Base-by-base conservation (phyloP, 2,329 filamentous ascomycete genomes). In the Epichloe gansuensis region DNA sequence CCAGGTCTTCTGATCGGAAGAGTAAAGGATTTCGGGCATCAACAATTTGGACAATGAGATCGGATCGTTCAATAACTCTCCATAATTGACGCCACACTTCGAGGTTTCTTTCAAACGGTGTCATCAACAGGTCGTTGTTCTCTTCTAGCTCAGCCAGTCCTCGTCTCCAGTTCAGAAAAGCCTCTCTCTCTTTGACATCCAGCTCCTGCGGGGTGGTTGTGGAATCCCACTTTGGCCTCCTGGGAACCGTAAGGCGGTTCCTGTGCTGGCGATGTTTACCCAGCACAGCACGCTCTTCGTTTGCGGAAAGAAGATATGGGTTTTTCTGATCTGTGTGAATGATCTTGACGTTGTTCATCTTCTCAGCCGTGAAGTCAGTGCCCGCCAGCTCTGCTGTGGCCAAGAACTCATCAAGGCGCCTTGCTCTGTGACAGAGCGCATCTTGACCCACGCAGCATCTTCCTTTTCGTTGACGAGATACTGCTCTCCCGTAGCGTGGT, bases 301-400 rank as follows among this genome's bases (percentile, higher is more conserved):
- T 79, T 0, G 86, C 82, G 0, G 89, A 91, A 17, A 98, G 76
- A 5, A 98, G 75, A 62, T 91, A 98, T 0, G 93, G 93, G 68
- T 98, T 98, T 73, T 86, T 88, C 72, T 96, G 91, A 68, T 96
- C 90, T 59, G 85, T 85, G 68, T 98, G 93, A 61, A 98, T 96
- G 66, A 98, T 96, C 75, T 96, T 96, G 71, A 97, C 87, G 65
- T 94, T 97, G 72, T 91, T 97, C 81, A 95, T 87, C 78, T 97
- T 97, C 75, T 97, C 91, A 31, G 93, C 94, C 1, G 91, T 97
- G 70, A 98, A 98, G 67, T 98, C 93, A 59, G 93, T 98, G 59
- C 90, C 91, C n/a, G 93, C 93, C 61, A 98, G 75, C 72, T 97
- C 91, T 57, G 93, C 94, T 2, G 93, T 98, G 53, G 86, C 88